Evolutionary conservation across 2,329 filamentous ascomycete species (phyloP), one percentile per base, ranked within the genome.

Genomic region (Acrocalymma vagum): DNA sequence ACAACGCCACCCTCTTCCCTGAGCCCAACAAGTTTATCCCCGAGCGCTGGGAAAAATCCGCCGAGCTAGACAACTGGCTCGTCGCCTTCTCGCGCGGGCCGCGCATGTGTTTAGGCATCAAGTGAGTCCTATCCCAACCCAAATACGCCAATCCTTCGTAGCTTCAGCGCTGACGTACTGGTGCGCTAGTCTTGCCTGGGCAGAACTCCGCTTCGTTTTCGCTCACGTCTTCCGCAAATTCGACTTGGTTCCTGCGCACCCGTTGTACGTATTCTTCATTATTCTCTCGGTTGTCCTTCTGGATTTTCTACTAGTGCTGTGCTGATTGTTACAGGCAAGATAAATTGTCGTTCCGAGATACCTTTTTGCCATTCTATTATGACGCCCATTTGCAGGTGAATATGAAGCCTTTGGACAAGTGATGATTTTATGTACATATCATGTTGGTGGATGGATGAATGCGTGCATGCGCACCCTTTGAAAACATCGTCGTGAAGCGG

Each of bases 61-160:
- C 24, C 1, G 51, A 62, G 5, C 37, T 67, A 22, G 60, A 65
- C 6, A 51, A 58, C 15, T 63, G 56, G 45, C 58, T 66, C 9
- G 55, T 65, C 4, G 54, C 63, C 6, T 72, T 71, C 42, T 64
- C 63, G 3, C 63, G 62, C 8, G 69, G 69, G 3, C 53, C 64
- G 10, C 55, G 69, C 51, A 67, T 59, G 54, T 70, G 51, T 51
- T 51, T 52, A 20, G 62, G 58, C 20, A 66, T 57, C 33, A 64
- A 62, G 58, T 63, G 25, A 41, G 60, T 53, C 5, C 10, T 4
- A 7, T 24, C 14, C 22, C 14, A n/a, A n/a, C n/a, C n/a, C n/a
- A n/a, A n/a, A n/a, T n/a, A n/a, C n/a, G n/a, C n/a, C n/a, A 7
- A 11, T 13, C 14, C 15, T 13, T 11, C 11, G 10, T 36, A 6